A percentile compares a stretch with the other conserved stretches of the same genome.
Conservation (phyloP, 148 eudicot genomes). For the Arctostaphylos glauca region DNA sequence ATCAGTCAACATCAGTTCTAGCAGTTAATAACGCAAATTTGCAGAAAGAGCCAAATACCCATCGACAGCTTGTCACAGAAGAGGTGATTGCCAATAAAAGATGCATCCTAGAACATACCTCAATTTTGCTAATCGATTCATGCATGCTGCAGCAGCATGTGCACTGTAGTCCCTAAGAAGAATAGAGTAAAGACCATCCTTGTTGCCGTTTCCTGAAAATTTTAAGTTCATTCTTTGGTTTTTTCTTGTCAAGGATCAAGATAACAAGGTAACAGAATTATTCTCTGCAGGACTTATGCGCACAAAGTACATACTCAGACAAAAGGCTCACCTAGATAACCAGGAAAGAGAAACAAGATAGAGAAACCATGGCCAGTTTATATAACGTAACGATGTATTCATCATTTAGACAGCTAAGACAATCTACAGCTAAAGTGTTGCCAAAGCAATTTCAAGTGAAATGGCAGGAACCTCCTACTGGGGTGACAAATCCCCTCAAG, state of each 20-base stretch:
- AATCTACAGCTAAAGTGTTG: background rate
- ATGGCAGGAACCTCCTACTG: background rate
- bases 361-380: background rate
- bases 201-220: constrained; percentile 84
- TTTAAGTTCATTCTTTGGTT: background rate
- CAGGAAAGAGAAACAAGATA: background rate
- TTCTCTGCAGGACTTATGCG: background rate
- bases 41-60: background rate
- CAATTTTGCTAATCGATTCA: constrained; percentile 93
- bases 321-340: background rate
- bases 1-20: background rate
- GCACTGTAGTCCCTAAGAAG: constrained; percentile 90
- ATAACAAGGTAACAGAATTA: constrained; percentile 7
- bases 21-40: background rate
- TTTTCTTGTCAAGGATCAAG: background rate
- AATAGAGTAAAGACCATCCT: constrained; percentile 91
- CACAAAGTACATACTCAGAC: background rate
- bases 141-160: constrained; percentile 93
- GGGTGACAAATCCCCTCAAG: background rate
- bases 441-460: background rate
- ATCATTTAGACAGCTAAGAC: background rate
- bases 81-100: background rate
- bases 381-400: background rate
- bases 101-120: constrained; percentile 43
- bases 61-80: background rate